Conservation (phyloP, 2,329 filamentous ascomycete species). For the Penicillium janthinellum region DNA sequence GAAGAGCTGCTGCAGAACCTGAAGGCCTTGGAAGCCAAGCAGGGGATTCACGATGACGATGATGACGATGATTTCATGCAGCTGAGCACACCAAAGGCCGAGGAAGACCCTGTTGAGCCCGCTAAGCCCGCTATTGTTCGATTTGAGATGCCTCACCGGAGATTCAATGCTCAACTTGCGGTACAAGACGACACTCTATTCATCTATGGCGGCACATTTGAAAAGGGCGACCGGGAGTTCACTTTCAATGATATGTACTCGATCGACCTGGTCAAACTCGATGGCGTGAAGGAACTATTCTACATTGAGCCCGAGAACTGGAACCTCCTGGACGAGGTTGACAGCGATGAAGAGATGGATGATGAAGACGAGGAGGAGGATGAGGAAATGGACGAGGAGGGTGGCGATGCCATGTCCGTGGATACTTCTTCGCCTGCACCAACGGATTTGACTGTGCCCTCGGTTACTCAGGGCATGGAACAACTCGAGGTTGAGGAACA, state of each 20-base stretch:
- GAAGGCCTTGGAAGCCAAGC: constrained; percentile 78
- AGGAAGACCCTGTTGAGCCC: constrained; percentile 55
- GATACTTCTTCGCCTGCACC: constrained; percentile 40
- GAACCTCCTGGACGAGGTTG: constrained; percentile 62
- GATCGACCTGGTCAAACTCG: constrained; percentile 89
- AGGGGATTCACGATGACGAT: constrained; percentile 59
- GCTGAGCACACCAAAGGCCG: constrained; percentile 52
- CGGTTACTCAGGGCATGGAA: constrained; percentile 40
- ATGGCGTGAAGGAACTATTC: constrained; percentile 91
- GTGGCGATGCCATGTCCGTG: constrained; percentile 50
- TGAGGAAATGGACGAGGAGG: constrained; percentile 47
- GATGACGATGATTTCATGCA: constrained; percentile 43
- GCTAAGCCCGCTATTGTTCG: constrained; percentile 64
- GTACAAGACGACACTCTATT: constrained; percentile 92
- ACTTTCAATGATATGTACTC: constrained; percentile 95
- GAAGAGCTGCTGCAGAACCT: constrained; percentile 87
- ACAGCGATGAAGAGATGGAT: constrained; percentile 60
- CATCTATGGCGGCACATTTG: constrained; percentile 92
- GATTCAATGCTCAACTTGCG: constrained; percentile 88
- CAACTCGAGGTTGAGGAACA: constrained; percentile 43
- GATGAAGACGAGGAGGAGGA: constrained; percentile 48
- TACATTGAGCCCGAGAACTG: constrained; percentile 83
- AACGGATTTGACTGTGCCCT: constrained; percentile 41
- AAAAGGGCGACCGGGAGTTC: constrained; percentile 91
- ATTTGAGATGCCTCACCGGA: constrained; percentile 82